Base-by-base conservation (phyloP, 805 yeast genomes). In the Candida morakotiae region DNA sequence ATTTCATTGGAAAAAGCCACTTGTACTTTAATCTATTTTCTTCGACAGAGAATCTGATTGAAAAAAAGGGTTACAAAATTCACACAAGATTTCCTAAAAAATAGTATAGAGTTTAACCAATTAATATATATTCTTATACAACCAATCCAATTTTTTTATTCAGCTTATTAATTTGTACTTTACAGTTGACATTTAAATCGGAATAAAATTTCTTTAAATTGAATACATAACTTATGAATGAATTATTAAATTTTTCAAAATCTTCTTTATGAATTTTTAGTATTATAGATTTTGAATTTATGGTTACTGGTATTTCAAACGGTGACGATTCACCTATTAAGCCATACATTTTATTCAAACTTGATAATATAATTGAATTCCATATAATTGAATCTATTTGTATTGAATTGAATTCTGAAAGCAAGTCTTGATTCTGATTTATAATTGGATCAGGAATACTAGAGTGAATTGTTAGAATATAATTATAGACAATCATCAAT, bases 241-340 rank as follows among this genome's bases (percentile, higher is more conserved):
- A 58, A 38, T 54, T 62, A 13, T 43, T 33, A 38, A 65, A 63
- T 31, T 42, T 45, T 9, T 52, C 55, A 34, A 38, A 41, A 40
- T 67, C 72, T 14, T 53, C 55, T 1, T 37, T 29, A 35, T 59
- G 55, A 19, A 62, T 47, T 40, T 62, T 49, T n/a, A 67, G 10
- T 2, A 40, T 35, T 8, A 56, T 38, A 8, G 52, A 52, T 10
- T 38, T 43, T 4, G 31, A 30, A 9, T 44, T 38, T 24, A 36
- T 43, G 9, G 40, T 35, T 13, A 47, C 44, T 13, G 61, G 44
- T 3, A 64, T 35, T 32, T 60, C 66, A 42, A 49, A 59, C 35
- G 50, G 60, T 7, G 55, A 24, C 0, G 67, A 49, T 39, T 60
- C 61, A 3, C 70, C 70, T 13, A 57, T 44, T 9, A 64, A 35